Evolutionary conservation across 169 alveolate genomes (phyloP), one percentile per base, ranked within the genome.

Genomic region (Eimeria sp.): DNA sequence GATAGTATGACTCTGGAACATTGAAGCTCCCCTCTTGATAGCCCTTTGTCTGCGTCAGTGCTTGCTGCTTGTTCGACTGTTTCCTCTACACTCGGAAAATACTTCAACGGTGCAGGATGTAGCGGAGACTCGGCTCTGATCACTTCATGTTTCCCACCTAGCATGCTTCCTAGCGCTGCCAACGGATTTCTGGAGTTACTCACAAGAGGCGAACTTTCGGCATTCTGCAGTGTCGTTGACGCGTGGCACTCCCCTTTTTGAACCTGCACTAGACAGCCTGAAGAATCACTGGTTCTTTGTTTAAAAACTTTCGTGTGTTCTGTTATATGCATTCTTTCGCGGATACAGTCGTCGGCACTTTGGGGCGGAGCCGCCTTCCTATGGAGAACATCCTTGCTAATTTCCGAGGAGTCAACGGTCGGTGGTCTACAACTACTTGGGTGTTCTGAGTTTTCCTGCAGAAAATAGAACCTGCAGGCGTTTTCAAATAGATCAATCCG

Each of bases 191-290:
- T 25, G 9, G 66, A 46, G 11, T 2, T 23, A 49, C 27, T 10
- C 23, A 54, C 11, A 54, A 4, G 25, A 18, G 64, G 43, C 11
- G 27, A 18, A 77, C 49, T n/a, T 49, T 13, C 46, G 37, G 25
- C 27, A 27, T 30, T 85, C 40, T 64, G 62, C 80, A 85, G 82
- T 13, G 82, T 64, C 62, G 4, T 66, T 43, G 43, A 49, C 27
- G 93, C 93, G 10, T 72, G 80, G 64, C 66, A 64, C 82, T 85
- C 82, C 27, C 80, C 78, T 37, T 85, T 82, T 85, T 85, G 93
- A 4, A 43, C 40, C 27, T 82, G 93, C 82, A 85, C 14, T 33
- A 62, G 20, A 49, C 66, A 85, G 27, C 33, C 49, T 20, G 40
- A 10, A 43, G 40, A 18, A 37, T 64, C 58, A 64, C 52, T 25